Evolutionary conservation across 768 basidiomycete genomes (phyloP).

Genomic region (Macrolepiota albuminosa): DNA sequence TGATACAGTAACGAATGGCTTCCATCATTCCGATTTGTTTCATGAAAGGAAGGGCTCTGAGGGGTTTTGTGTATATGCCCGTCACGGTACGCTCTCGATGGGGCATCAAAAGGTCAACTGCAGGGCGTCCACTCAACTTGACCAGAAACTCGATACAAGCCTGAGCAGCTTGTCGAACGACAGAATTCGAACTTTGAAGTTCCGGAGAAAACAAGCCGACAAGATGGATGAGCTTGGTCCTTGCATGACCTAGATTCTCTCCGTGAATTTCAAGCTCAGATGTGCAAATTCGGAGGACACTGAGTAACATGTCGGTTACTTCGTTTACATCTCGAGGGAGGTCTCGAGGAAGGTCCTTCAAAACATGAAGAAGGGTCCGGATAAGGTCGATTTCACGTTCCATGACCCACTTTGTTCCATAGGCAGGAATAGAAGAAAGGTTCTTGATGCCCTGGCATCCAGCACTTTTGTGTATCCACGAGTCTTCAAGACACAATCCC

Average conservation of each 20-base stretch:
- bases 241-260: conserved; percentile 38
- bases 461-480: conserved; percentile 86
- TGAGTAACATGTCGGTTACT: conserved; percentile 71
- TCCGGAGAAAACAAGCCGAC: conserved; percentile 86
- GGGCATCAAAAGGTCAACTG: conserved; percentile 75
- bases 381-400: conserved; percentile 89
- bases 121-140: conserved; percentile 62
- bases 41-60: conserved; percentile 89
- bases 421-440: conserved; percentile 63
- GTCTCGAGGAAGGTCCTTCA: conserved; percentile 93
- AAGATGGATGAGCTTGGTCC: conserved; percentile 60
- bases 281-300: conserved; percentile 59
- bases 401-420: conserved; percentile 75
- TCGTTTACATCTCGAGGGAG: conserved; percentile 77
- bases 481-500: conserved; percentile 84
- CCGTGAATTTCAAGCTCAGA: conserved; percentile 39
- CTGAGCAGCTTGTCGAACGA: conserved; percentile 83
- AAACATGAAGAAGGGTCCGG: conserved; percentile 82
- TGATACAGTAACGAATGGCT: conserved; percentile 90
- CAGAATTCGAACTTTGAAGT: conserved; percentile 78
- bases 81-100: conserved; percentile 86
- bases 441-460: conserved; percentile 84
- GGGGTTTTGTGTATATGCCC: conserved; percentile 92
- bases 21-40: conserved; percentile 99
- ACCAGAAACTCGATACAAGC: conserved; percentile 76